phyloP scores from a whole-genome alignment of 2,329 filamentous ascomycete genomes.

The Apiospora hydei region DNA sequence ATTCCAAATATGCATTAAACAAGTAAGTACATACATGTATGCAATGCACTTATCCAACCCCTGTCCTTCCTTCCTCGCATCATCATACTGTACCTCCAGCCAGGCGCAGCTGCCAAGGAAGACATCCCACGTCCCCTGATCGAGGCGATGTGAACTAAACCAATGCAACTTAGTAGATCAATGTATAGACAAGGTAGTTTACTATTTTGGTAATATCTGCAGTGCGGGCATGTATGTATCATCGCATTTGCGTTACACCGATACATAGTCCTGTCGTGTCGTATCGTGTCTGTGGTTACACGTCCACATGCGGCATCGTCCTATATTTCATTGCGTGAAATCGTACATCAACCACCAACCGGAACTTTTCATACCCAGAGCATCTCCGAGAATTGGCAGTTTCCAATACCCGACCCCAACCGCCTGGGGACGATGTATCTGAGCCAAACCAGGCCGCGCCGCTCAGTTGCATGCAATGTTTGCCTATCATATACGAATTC shows the following conservation, averaged over 20 bases:
- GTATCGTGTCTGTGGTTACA: background rate
- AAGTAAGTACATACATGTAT: background rate
- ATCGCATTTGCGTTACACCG: background rate
- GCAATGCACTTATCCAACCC: constrained; percentile 11
- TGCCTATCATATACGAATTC: background rate
- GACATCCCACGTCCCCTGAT: constrained; percentile 9
- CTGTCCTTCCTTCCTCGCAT: background rate
- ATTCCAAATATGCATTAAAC: background rate
- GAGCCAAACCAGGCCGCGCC: background rate
- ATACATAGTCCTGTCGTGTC: background rate
- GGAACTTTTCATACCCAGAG: no score
- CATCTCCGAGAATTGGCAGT: background rate
- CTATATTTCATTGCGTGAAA: background rate
- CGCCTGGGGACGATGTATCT: background rate
- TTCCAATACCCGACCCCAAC: background rate
- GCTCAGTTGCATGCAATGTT: background rate
- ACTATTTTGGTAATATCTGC: background rate
- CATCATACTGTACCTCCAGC: background rate
- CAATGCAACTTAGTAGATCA: background rate
- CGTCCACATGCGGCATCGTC: background rate
- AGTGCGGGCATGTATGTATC: background rate
- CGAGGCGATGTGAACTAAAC: background rate
- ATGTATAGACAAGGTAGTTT: background rate
- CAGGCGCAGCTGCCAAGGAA: background rate
- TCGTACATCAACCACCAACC: background rate